Conservation (phyloP, 2,329 filamentous ascomycete species). For the Pseudogymnoascus sp. region DNA sequence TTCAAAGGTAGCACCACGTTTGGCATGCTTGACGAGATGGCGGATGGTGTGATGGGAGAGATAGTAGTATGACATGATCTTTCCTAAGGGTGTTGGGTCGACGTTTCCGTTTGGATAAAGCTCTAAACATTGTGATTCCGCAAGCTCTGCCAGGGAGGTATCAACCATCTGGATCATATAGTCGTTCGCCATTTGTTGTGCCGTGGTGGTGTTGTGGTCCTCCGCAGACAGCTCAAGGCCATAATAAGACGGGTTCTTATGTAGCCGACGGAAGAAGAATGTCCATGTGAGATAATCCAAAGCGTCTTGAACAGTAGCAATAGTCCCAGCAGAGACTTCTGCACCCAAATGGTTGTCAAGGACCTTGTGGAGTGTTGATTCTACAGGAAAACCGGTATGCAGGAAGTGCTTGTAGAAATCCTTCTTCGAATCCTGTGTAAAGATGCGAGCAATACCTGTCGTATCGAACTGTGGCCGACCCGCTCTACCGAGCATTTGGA, state of each 20-base stretch:
- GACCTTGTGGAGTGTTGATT: conserved; percentile 92
- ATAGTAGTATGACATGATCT: conserved; percentile 99
- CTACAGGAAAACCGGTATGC: conserved; percentile 94
- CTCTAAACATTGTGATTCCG: conserved; percentile 74
- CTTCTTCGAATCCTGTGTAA: conserved; percentile 96
- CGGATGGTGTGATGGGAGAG: conserved; percentile 92
- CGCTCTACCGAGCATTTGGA: conserved; percentile 95
- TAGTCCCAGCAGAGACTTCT: conserved; percentile 87
- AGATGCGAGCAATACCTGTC: conserved; percentile 92
- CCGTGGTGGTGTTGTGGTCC: conserved; percentile 79
- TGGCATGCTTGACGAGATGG: conserved; percentile 69
- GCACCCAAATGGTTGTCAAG: conserved; percentile 94
- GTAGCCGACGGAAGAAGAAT: conserved; percentile 93
- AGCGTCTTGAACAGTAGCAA: conserved; percentile 90
- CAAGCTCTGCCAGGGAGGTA: conserved; percentile 73
- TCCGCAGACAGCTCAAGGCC: conserved; percentile 89
- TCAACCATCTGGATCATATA: conserved; percentile 93
- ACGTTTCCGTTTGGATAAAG: conserved; percentile 83
- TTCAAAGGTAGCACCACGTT: conserved; percentile 65
- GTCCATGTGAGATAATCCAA: conserved; percentile 98
- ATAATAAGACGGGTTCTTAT: conserved; percentile 98
- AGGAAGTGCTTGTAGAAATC: conserved; percentile 99
- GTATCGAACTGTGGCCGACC: conserved; percentile 94
- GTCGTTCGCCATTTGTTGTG: conserved; percentile 81
- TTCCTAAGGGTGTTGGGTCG: conserved; percentile 82